A percentile compares a stretch with the other conserved stretches of the same genome.
Evolutionary conservation across 495 filamentous ascomycete species (phyloP).

Genomic region (Cercophora sp.): DNA sequence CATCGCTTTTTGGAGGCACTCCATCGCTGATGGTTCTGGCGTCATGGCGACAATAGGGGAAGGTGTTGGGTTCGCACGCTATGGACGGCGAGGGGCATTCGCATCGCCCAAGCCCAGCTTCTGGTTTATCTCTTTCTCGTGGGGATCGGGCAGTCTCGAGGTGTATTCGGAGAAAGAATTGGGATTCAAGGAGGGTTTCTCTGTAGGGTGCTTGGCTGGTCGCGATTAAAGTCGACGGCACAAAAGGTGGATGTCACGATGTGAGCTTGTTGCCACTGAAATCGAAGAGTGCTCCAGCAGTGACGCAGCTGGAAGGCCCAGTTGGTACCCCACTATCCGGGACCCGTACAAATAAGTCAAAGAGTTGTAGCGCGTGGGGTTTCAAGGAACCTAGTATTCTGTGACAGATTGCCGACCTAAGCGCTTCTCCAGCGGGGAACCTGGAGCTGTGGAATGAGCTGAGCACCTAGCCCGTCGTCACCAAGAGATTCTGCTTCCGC

Average conservation of each 20-base stretch:
- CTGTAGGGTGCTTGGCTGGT: neutral
- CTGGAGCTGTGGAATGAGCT: too few relatives aligned
- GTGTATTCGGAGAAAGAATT: too few relatives aligned
- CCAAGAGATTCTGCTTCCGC: neutral
- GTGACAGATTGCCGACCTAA: too few relatives aligned
- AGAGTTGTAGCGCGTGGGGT: too few relatives aligned
- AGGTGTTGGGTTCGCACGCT: neutral
- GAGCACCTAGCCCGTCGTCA: too few relatives aligned
- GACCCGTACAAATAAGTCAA: too few relatives aligned
- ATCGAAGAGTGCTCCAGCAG: neutral
- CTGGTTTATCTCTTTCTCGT: neutral
- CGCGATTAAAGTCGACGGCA: neutral
- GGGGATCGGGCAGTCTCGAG: neutral
- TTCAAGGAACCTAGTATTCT: too few relatives aligned
- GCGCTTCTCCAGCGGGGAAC: slow-evolving; percentile 1
- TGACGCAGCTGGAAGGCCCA: neutral
- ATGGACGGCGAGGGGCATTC: neutral
- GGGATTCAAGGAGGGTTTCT: too few relatives aligned
- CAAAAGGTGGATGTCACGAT: neutral
- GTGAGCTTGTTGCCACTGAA: neutral
- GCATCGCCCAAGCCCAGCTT: neutral
- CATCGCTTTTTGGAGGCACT: slow-evolving; percentile 63
- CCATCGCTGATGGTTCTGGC: slow-evolving; percentile 9
- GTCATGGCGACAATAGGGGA: neutral
- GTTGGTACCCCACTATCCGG: neutral